Conservation (phyloP, 257 asterid species). For the Cinchona pubescens region DNA sequence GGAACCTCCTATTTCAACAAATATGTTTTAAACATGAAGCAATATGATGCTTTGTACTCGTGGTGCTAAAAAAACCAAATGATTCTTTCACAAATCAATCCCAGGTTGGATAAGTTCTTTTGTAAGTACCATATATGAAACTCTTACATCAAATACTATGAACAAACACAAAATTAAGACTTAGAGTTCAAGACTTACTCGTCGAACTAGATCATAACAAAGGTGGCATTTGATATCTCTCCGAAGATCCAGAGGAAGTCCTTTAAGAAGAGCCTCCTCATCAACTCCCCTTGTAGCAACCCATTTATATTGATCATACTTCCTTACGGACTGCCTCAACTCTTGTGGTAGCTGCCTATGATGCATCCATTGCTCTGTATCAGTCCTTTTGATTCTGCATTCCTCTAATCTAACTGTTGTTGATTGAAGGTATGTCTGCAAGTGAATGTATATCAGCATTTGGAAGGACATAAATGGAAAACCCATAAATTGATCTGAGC, state of each 20-base stretch:
- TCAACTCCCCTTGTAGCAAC: slow-evolving; percentile 92
- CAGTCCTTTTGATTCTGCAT: slow-evolving; percentile 87
- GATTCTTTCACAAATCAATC: neutral
- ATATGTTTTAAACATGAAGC: neutral
- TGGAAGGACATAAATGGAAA: neutral
- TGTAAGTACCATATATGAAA: neutral
- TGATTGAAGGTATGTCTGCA: slow-evolving; percentile 92
- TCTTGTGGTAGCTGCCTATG: slow-evolving; percentile 93
- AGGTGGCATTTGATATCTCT: slow-evolving; percentile 95
- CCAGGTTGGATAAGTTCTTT: neutral
- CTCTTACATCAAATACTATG: neutral
- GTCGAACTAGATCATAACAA: slow-evolving; percentile 87
- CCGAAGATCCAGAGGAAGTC: slow-evolving; percentile 89
- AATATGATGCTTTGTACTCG: neutral
- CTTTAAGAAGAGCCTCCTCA: slow-evolving; percentile 71
- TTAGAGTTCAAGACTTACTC: slow-evolving; percentile 40
- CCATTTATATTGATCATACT: slow-evolving; percentile 94
- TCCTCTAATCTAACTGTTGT: slow-evolving; percentile 90
- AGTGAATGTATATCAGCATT: slow-evolving; percentile 12
- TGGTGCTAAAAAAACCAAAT: neutral
- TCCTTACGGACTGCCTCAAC: slow-evolving; percentile 73
- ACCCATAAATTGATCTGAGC: neutral
- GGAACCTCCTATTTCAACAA: neutral
- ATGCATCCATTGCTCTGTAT: slow-evolving; percentile 97
- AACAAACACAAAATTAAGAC: neutral